Conservation (phyloP, 176 grass and related monocot species). For the Pontederia paniculata region DNA sequence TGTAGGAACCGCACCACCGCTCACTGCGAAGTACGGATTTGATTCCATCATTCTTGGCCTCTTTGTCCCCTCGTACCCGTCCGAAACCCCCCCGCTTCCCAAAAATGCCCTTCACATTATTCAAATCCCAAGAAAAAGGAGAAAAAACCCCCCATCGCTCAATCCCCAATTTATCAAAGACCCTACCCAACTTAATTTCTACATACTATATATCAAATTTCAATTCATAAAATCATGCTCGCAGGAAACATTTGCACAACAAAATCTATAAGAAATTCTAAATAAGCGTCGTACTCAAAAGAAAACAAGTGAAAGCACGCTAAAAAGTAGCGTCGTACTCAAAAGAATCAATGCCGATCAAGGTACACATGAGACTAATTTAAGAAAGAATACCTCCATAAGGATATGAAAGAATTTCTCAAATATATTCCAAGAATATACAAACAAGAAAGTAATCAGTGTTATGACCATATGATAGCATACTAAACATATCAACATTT, state of each 20-base stretch:
- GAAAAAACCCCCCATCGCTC: slow-evolving; percentile 65
- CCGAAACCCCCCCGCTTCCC: slow-evolving; percentile 75
- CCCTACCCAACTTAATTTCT: slow-evolving; percentile 27
- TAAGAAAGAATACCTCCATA: no score
- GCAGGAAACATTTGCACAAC: neutral
- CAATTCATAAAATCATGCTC: neutral
- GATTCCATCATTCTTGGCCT: slow-evolving; percentile 98
- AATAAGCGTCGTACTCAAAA: no score
- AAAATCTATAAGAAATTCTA: no score
- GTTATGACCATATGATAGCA: no score
- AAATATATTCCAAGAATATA: no score
- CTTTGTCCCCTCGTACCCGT: slow-evolving; percentile 96
- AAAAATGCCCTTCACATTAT: slow-evolving; percentile 89
- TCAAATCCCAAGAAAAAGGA: slow-evolving; percentile 65
- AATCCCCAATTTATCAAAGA: slow-evolving; percentile 61
- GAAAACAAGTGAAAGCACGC: no score
- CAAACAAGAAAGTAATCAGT: no score
- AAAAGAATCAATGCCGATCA: no score
- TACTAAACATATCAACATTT: no score
- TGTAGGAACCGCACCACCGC: slow-evolving; percentile 34
- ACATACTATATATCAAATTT: neutral
- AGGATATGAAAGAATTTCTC: no score
- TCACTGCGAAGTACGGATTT: slow-evolving; percentile 99
- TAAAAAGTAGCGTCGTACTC: no score
- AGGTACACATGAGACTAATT: no score